These are phyloP conservation scores for Nemania sp. DNA, from an alignment of 2,329 filamentous ascomycete species.

Conservation along the genomic window DNA sequence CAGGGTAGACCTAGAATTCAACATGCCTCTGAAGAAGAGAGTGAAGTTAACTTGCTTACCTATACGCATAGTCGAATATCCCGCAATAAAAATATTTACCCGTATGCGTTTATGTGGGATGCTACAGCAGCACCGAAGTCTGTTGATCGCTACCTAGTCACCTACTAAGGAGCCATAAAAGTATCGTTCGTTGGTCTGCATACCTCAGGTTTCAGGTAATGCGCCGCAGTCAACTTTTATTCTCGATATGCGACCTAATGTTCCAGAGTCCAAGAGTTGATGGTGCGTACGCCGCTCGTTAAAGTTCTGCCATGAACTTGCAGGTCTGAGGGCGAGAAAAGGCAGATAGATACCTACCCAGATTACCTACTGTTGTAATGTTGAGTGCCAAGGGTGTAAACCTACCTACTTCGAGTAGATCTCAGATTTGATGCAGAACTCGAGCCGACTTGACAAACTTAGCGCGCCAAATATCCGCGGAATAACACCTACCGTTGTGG, in stretches of 20 bases:
- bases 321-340: neutral
- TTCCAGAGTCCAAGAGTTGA: neutral
- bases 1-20: neutral
- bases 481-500: neutral
- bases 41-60: too few species aligned
- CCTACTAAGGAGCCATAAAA: neutral
- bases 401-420: neutral
- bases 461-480: constrained; percentile 11
- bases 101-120: neutral
- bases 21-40: neutral
- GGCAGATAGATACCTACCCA: neutral
- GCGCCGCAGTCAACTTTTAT: constrained; percentile 5
- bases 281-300: neutral
- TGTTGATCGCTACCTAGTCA: neutral
- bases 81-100: too few species aligned
- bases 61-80: too few species aligned
- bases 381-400: neutral
- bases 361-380: too few species aligned
- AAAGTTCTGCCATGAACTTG: constrained; percentile 1
- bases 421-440: neutral
- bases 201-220: constrained; percentile 33
- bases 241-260: constrained; percentile 11
- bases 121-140: constrained; percentile 1
- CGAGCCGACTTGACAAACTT: neutral
- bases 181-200: constrained; percentile 12